Evolutionary conservation across 345 rosid species (phyloP).

Genomic region (Litchi chinensis): DNA sequence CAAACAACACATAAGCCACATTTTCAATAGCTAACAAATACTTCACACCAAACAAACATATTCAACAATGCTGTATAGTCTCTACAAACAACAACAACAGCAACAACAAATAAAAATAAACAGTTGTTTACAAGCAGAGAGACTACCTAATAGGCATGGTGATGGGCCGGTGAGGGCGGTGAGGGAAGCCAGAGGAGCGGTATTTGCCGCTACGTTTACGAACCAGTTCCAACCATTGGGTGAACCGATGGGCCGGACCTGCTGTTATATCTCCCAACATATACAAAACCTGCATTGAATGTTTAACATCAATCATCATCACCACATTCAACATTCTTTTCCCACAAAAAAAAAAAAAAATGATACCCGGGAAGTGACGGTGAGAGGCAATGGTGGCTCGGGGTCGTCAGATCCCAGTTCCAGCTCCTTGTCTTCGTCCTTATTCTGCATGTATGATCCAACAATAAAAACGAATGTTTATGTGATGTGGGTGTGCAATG

Average conservation of each 20-base stretch:
- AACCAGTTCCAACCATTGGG: constrained; percentile 97
- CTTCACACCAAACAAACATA: neutral
- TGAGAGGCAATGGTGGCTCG: constrained; percentile 72
- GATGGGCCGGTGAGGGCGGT: constrained; percentile 51
- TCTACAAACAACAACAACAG: neutral
- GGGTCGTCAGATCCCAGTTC: constrained; percentile 63
- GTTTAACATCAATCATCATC: neutral
- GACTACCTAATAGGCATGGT: constrained; percentile 46
- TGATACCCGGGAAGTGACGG: constrained; percentile 92
- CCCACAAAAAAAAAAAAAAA: neutral
- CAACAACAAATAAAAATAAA: neutral
- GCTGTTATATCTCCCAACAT: constrained; percentile 97
- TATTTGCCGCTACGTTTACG: constrained; percentile 84
- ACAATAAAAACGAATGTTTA: constrained; percentile 6
- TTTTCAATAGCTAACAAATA: neutral
- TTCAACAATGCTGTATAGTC: neutral
- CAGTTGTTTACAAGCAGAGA: neutral
- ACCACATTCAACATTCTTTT: neutral
- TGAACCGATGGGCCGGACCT: constrained; percentile 78
- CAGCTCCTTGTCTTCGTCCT: constrained; percentile 58
- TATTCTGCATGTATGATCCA: constrained; percentile 55
- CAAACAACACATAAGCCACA: neutral
- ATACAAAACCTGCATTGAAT: constrained; percentile 70
- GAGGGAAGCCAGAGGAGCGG: constrained; percentile 89
- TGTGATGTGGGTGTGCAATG: constrained; percentile 16